Evolutionary conservation across 176 grass and related monocot species (phyloP), one percentile per base, ranked within the genome.

Genomic region (Thinopyrum elongatum): DNA sequence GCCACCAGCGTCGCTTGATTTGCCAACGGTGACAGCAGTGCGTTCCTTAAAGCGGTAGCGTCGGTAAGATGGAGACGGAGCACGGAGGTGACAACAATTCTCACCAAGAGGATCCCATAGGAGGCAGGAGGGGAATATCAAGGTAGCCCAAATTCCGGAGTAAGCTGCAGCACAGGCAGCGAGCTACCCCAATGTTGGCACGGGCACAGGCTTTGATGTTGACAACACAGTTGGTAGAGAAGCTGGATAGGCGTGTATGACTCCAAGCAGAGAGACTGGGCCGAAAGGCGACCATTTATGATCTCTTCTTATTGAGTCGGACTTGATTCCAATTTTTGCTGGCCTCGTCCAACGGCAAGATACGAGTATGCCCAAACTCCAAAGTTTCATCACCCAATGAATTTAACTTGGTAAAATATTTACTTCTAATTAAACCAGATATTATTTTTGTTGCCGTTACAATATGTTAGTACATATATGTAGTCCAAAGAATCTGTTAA

Each of bases 281-380:
- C 71, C 16, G 14, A 75, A 47, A 19, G 72, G 72, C 29, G 23
- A 75, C 42, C 36, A 7, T 27, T 42, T 44, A 73, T 16, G 7
- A 73, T 73, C 22, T 41, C 70, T 41, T 71, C 7, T 38, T 70
- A n/a, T 41, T 41, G 35, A 3, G 22, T 38, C 36, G 10, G 68
- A 14, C 68, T 39, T 22, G 3, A 71, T 71, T 23, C 21, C 21
- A 73, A 8, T 44, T 44, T 36, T 42, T 25, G 38, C 7, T 72
- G 69, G 22, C 10, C 5, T 10, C 21, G 3, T 73, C 38, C 11
- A 39, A 8, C 6, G n/a, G 23, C 6, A 16, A 73, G 71, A 47
- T 47, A 74, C n/a, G 7, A 74, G 70, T 67, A 74, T 74, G 71
- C 71, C 27, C 71, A 74, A 74, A 74, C 71, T 47, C 71, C 41